Conservation (phyloP, 345 rosid species). For the Dovyalis caffra region DNA sequence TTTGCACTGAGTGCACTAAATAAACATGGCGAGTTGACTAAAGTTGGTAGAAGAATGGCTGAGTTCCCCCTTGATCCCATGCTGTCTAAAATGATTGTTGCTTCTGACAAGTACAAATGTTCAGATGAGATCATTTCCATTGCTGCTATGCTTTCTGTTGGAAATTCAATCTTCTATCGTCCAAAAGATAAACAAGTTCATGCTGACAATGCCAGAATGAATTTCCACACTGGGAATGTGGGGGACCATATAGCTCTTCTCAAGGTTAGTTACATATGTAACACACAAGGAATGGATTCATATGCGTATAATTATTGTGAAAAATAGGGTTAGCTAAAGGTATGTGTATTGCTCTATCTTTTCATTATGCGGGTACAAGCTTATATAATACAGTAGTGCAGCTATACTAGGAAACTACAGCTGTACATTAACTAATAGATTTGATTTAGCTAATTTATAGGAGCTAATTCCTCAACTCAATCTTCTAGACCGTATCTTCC, state of each 20-base stretch:
- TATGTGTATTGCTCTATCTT: too few species aligned
- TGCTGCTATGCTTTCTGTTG: slow-evolving; percentile 93
- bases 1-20: slow-evolving; percentile 89
- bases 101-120: slow-evolving; percentile 85
- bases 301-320: background rate
- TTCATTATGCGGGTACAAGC: too few species aligned
- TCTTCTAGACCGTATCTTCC: too few species aligned
- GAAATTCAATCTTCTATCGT: slow-evolving; percentile 91
- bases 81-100: slow-evolving; percentile 90
- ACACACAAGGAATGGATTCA: background rate
- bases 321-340: too few species aligned
- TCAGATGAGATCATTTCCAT: slow-evolving; percentile 87
- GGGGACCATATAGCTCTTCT: slow-evolving; percentile 93
- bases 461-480: too few species aligned
- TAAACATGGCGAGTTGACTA: slow-evolving; percentile 92
- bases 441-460: too few species aligned
- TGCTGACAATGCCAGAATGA: slow-evolving; percentile 93
- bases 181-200: slow-evolving; percentile 98
- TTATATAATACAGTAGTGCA: too few species aligned
- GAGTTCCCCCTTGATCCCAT: slow-evolving; percentile 96
- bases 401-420: too few species aligned
- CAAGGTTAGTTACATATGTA: slow-evolving; percentile 51
- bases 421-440: too few species aligned
- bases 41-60: slow-evolving; percentile 93
- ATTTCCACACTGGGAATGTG: slow-evolving; percentile 87